Conservation (phyloP, 2,329 filamentous ascomycete species). For the Trichoderma sp. region DNA sequence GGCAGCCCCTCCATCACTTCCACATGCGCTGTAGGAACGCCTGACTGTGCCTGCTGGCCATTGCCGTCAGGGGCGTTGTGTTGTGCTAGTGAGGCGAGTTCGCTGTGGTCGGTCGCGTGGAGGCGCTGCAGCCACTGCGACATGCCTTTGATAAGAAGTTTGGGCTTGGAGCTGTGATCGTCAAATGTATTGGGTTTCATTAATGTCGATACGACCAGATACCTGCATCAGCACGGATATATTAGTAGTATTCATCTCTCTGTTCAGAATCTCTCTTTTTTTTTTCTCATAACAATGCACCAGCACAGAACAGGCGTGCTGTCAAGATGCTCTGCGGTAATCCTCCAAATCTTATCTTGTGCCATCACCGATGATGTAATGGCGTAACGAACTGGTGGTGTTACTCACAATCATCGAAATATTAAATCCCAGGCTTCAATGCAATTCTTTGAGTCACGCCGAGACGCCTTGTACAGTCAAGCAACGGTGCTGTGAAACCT, state of each 20-base stretch:
- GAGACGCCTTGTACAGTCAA: background rate
- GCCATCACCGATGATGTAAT: slow-evolving; percentile 3
- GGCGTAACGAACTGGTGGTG: background rate
- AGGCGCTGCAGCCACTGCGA: background rate
- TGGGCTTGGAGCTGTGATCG: background rate
- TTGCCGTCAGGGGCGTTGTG: background rate
- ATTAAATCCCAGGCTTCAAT: background rate
- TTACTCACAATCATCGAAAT: background rate
- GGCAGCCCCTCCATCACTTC: background rate
- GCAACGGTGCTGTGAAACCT: background rate
- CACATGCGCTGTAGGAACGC: slow-evolving; percentile 4
- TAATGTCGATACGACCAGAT: too few species aligned
- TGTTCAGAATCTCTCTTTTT: too few species aligned
- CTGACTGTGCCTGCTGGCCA: background rate
- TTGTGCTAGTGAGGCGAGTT: background rate
- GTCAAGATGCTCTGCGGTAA: background rate
- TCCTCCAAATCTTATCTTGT: background rate
- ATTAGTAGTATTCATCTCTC: background rate
- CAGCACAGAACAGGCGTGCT: background rate
- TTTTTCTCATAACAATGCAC: background rate
- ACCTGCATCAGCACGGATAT: background rate
- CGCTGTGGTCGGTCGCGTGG: background rate
- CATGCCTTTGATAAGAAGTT: background rate
- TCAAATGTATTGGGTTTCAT: too few species aligned
- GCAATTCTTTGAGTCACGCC: background rate